Percentiles rank a stretch among this genome's conserved stretches.
These are phyloP conservation scores for Citrullus colocynthis DNA, from an alignment of 306 rosid species.

Conservation along the genomic window DNA sequence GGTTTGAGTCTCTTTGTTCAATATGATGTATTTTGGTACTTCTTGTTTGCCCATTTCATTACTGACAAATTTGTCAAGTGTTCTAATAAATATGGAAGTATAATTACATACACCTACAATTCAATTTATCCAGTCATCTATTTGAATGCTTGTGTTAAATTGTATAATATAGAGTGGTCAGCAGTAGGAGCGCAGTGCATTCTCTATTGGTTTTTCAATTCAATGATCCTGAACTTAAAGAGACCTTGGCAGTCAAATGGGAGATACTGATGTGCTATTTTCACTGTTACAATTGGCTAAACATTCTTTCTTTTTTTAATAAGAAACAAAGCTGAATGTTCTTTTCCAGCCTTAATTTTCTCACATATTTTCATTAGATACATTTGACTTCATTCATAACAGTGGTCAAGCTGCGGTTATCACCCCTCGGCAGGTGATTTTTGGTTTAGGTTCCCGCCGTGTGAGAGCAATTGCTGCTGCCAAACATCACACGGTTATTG, in stretches of 20 bases:
- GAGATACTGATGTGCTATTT: background rate
- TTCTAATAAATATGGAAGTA: background rate
- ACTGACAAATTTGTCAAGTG: background rate
- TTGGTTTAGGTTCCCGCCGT: constrained; percentile 73
- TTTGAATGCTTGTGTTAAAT: background rate
- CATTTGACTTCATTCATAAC: constrained; percentile 30
- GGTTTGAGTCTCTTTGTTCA: constrained; percentile 29
- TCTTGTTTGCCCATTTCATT: background rate
- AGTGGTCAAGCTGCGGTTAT: constrained; percentile 99
- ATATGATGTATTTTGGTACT: background rate
- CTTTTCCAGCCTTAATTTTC: background rate
- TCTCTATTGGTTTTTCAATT: background rate
- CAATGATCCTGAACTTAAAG: background rate
- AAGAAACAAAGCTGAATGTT: background rate
- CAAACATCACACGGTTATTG: constrained; percentile 87
- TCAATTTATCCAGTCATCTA: background rate
- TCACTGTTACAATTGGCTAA: background rate
- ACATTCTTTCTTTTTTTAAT: background rate
- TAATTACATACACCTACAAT: background rate
- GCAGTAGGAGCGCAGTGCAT: background rate
- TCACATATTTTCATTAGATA: constrained; percentile 12
- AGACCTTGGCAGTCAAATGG: background rate
- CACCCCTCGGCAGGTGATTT: constrained; percentile 88
- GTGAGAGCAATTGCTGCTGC: constrained; percentile 91
- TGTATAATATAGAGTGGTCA: background rate